phyloP scores from a whole-genome alignment of 1,284 basidiomycete genomes.

The Leccinum griseonigrum region DNA sequence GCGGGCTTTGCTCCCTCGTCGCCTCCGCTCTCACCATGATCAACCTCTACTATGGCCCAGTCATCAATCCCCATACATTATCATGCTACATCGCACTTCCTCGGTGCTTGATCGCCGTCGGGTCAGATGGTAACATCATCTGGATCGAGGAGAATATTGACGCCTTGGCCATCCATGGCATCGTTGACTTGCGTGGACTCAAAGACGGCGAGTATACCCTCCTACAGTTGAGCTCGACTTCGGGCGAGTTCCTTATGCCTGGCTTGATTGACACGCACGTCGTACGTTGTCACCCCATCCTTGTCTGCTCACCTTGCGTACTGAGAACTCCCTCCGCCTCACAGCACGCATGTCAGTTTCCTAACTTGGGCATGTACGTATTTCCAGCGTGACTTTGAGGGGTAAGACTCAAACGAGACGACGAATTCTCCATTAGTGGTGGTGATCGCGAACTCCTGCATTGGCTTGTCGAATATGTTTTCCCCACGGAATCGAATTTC shows the following conservation, averaged over 20 bases:
- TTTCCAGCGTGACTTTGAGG: neutral
- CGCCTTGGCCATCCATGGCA: slow-evolving; percentile 42
- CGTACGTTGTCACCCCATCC: slow-evolving; percentile 40
- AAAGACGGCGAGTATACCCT: slow-evolving; percentile 3
- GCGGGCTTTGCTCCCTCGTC: neutral
- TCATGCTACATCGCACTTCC: slow-evolving; percentile 54
- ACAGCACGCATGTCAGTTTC: slow-evolving; percentile 85
- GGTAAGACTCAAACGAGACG: neutral
- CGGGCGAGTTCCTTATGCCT: slow-evolving; percentile 80
- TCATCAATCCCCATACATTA: slow-evolving; percentile 65
- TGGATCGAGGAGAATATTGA: slow-evolving; percentile 65
- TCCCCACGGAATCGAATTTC: slow-evolving; percentile 84
- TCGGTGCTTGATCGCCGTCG: slow-evolving; percentile 59
- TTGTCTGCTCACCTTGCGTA: neutral
- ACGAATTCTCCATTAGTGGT: slow-evolving; percentile 45
- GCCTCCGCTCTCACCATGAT: slow-evolving; percentile 9
- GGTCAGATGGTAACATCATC: slow-evolving; percentile 55
- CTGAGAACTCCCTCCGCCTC: neutral
- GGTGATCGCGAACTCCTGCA: slow-evolving; percentile 80
- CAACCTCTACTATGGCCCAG: slow-evolving; percentile 50
- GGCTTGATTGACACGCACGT: slow-evolving; percentile 91
- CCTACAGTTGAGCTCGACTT: slow-evolving; percentile 40
- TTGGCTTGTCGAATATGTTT: slow-evolving; percentile 85
- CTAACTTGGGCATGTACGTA: slow-evolving; percentile 76
- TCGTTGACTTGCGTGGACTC: slow-evolving; percentile 42